Base-by-base conservation (phyloP, 2,329 filamentous ascomycete species). In the Elsinoe batatas region DNA sequence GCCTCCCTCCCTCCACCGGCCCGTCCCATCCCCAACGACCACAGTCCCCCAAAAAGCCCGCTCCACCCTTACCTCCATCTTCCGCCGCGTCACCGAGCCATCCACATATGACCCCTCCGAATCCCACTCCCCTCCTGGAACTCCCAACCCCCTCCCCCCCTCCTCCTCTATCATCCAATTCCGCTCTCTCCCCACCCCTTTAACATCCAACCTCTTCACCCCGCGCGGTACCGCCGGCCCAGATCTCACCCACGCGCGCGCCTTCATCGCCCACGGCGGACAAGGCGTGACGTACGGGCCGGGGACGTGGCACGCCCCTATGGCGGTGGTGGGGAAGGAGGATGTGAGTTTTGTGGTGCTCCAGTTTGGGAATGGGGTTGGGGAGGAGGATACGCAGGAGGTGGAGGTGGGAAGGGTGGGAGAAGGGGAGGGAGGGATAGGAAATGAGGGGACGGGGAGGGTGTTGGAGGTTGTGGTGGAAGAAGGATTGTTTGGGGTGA, bases 261-360 rank as follows among this genome's bases (percentile, higher is more conserved):
- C 90, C 0, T 98, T 96, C 67, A 72, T 94, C 55, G 91, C 88
- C 1, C 80, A 78, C 50, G 84, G 82, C 2, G 77, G 79, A 20
- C 89, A 95, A 73, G 91, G 89, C 10, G 88, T 98, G 12, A 96
- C 90, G 2, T 98, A 97, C 69, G 89, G 81, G 1, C 83, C 87
- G 1, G 93, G 89, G 4, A 96, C 90, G 54, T 98, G 85, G 91
- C 93, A 98, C 74, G 90, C 91, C 59, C 93, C 93, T 0, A 97
- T 98, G 91, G 87, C 90, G 12, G 90, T 88, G 13, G 71, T 97
- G 49, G 91, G 91, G 0, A 69, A 72, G 43, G 72, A 75, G 54
- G 77, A 83, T 17, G 75, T 96, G 47, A 88, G 93, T 67, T 97
- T 96, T 69, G 80, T 95, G 4, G 91, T 97, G 1, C 80, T 87